phyloP scores from a whole-genome alignment of 2,329 filamentous ascomycete species.

The Coniochaeta sp. region DNA sequence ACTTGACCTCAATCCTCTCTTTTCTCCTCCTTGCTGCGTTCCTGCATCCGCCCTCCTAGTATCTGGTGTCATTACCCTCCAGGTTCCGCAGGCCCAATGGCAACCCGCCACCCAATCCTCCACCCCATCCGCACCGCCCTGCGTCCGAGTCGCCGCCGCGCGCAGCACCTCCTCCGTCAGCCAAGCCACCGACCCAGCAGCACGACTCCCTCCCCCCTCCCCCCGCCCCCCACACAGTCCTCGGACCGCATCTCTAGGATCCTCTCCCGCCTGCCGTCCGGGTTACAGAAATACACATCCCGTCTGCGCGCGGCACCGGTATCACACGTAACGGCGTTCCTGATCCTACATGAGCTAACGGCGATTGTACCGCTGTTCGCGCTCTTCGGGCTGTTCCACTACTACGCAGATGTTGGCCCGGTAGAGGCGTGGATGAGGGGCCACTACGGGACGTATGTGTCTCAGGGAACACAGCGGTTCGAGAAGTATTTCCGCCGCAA shows the following conservation, averaged over 20 bases:
- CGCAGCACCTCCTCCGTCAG: not conserved
- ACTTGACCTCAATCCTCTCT: not conserved
- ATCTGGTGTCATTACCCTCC: not conserved
- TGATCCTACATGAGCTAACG: constrained; percentile 87
- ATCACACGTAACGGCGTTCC: constrained; percentile 77
- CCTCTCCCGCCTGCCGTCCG: constrained; percentile 51
- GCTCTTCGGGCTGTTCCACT: constrained; percentile 73
- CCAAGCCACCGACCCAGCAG: not conserved
- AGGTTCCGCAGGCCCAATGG: not conserved
- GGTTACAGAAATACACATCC: constrained; percentile 60
- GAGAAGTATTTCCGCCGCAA: constrained; percentile 71
- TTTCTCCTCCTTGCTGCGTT: not conserved
- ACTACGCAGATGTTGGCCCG: constrained; percentile 69
- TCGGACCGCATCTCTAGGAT: constrained; percentile 14
- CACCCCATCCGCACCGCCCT: not conserved
- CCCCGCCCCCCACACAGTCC: not conserved
- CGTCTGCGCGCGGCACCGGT: constrained; percentile 69
- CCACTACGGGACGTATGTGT: constrained; percentile 38
- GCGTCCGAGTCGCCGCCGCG: not conserved
- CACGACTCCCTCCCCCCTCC: not conserved
- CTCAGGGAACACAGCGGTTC: constrained; percentile 63
- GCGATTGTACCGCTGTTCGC: constrained; percentile 73
- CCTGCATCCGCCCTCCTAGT: not conserved
- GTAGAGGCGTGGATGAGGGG: constrained; percentile 39
- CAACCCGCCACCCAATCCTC: not conserved